Conservation (phyloP, 495 filamentous ascomycete genomes). For the Neurospora sp. region DNA sequence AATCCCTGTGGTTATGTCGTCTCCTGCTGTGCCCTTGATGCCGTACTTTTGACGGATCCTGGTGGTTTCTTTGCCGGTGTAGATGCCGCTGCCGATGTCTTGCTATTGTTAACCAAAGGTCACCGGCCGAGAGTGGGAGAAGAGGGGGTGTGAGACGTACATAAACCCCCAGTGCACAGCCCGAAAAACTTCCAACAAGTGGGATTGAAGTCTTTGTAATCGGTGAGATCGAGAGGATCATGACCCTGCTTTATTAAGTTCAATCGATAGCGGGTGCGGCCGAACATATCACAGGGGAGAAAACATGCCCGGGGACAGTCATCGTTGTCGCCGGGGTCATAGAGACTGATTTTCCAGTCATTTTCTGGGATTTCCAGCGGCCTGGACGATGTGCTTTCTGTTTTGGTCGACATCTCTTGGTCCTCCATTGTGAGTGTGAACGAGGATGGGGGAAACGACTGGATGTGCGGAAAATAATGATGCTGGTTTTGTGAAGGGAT, state of each 20-base stretch:
- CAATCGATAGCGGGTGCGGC: conserved; percentile 13
- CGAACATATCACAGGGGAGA: conserved; percentile 15
- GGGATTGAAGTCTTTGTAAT: conserved; percentile 12
- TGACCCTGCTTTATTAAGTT: conserved; percentile 2
- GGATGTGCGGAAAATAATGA: background rate
- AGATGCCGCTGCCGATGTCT: conserved; percentile 21
- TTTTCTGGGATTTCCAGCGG: background rate
- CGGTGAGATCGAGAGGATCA: conserved; percentile 12
- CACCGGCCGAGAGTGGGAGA: background rate
- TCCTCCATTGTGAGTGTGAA: background rate
- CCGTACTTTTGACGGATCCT: conserved; percentile 14
- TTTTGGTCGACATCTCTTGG: background rate
- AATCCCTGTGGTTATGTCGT: conserved; percentile 16
- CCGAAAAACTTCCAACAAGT: conserved; percentile 12
- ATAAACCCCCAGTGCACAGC: conserved; percentile 7
- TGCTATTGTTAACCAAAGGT: background rate
- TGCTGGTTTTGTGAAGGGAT: background rate
- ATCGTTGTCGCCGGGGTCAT: conserved; percentile 9
- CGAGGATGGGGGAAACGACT: background rate
- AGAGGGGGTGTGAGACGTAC: conserved; percentile 2
- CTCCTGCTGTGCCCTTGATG: conserved; percentile 12
- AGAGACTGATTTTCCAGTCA: conserved; percentile 12
- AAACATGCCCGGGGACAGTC: conserved; percentile 16
- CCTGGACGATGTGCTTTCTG: background rate
- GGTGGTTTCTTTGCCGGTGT: conserved; percentile 12